Conservation (phyloP, 768 basidiomycete genomes). For the Amanita fuliginea region DNA sequence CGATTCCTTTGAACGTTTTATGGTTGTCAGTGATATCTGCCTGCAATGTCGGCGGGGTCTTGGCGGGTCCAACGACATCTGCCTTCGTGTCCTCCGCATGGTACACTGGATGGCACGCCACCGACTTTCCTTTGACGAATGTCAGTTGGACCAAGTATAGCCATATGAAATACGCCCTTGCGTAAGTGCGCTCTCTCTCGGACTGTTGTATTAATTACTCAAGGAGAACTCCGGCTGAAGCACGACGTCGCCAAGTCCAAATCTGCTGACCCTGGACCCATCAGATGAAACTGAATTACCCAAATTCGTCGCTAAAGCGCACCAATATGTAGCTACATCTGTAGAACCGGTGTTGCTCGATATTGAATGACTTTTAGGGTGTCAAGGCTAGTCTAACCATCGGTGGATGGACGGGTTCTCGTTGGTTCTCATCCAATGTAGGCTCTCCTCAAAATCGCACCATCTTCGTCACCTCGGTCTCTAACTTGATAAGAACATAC, state of each 20-base stretch:
- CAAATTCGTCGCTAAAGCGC: conserved; percentile 40
- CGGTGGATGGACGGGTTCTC: conserved; percentile 60
- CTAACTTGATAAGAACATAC: conserved; percentile 34
- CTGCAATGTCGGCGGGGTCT: background rate
- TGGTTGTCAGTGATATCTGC: background rate
- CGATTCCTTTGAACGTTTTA: background rate
- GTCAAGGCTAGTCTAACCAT: conserved; percentile 50
- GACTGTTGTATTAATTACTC: background rate
- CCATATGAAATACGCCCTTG: conserved; percentile 49
- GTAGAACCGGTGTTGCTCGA: background rate
- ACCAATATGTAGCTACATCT: conserved; percentile 21
- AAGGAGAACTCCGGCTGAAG: conserved; percentile 19
- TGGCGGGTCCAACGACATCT: conserved; percentile 2
- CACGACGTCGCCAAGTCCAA: conserved; percentile 25
- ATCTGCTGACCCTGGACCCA: conserved; percentile 13
- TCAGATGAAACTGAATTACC: conserved; percentile 39
- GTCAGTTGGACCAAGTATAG: conserved; percentile 44
- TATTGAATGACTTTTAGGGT: conserved; percentile 20
- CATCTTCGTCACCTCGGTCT: conserved; percentile 44
- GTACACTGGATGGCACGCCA: conserved; percentile 37
- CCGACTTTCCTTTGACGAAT: conserved; percentile 28
- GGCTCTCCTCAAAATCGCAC: conserved; percentile 43
- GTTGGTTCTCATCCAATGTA: conserved; percentile 50
- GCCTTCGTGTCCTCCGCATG: conserved; percentile 26
- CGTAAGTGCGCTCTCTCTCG: conserved; percentile 26